Conservation (phyloP, 495 filamentous ascomycete species). For the Cladorrhinum samala region DNA sequence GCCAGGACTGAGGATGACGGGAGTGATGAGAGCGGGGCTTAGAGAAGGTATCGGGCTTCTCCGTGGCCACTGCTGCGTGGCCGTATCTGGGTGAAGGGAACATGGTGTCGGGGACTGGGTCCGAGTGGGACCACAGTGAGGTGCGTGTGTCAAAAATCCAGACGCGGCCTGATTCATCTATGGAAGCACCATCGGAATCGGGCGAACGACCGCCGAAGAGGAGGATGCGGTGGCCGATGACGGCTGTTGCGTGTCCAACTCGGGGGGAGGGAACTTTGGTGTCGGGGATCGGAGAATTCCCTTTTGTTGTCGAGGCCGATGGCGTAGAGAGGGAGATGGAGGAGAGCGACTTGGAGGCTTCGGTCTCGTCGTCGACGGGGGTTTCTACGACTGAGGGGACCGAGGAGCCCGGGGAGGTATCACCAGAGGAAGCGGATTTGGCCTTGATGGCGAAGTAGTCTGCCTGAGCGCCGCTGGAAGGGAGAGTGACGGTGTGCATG, state of each 20-base stretch:
- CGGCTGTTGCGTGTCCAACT: conserved; percentile 52
- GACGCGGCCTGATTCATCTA: conserved; percentile 57
- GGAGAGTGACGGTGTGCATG: conserved; percentile 61
- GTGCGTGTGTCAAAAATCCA: conserved; percentile 59
- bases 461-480: conserved; percentile 43
- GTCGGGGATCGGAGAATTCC: conserved; percentile 20
- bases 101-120: conserved; percentile 31
- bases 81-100: conserved; percentile 37
- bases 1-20: conserved; percentile 22
- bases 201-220: conserved; percentile 55
- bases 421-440: conserved; percentile 12
- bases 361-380: conserved; percentile 30
- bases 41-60: conserved; percentile 39
- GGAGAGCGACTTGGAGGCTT: conserved; percentile 23
- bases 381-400: not conserved
- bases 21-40: conserved; percentile 5
- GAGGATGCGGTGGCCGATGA: conserved; percentile 56
- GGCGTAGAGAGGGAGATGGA: conserved; percentile 2
- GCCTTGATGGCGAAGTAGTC: conserved; percentile 54
- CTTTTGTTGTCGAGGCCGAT: conserved; percentile 18
- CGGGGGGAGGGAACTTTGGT: conserved; percentile 43
- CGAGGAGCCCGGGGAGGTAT: not conserved
- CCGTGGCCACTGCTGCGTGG: conserved; percentile 43
- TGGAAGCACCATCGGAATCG: conserved; percentile 35
- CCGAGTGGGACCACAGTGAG: conserved; percentile 51